A percentile compares a stretch with the other conserved stretches of the same genome.
Conservation (phyloP, 192 early-diverging fungal species). For the Coemansia sp. region DNA sequence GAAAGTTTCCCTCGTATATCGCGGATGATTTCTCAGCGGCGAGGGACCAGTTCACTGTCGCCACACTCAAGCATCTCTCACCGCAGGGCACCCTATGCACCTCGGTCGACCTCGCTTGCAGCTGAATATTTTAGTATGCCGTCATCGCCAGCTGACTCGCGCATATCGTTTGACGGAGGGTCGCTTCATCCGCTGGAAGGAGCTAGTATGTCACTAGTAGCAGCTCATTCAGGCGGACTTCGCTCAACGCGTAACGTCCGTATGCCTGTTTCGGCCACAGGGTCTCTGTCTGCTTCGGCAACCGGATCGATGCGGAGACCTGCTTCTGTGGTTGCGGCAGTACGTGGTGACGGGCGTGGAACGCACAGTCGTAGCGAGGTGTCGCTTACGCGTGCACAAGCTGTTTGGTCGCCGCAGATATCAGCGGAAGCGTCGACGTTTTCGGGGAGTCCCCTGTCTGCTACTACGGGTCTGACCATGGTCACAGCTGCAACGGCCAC, state of each 20-base stretch:
- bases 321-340: constrained; percentile 16
- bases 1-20: constrained; percentile 17
- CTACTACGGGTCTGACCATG: not conserved
- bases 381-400: constrained; percentile 40
- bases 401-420: constrained; percentile 50
- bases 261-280: not conserved
- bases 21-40: constrained; percentile 13
- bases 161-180: constrained; percentile 46
- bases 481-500: too few species aligned
- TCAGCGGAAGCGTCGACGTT: constrained; percentile 20
- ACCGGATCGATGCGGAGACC: constrained; percentile 5
- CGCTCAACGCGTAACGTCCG: not conserved
- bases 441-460: constrained; percentile 6
- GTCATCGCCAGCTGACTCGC: constrained; percentile 29
- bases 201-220: constrained; percentile 24
- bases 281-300: not conserved
- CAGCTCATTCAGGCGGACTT: constrained; percentile 18
- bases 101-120: constrained; percentile 25
- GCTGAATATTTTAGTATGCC: constrained; percentile 22
- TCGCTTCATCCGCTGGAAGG: constrained; percentile 17
- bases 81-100: constrained; percentile 26
- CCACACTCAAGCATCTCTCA: constrained; percentile 7
- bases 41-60: constrained; percentile 9
- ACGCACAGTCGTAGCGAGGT: constrained; percentile 33
- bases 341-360: constrained; percentile 10